Conservation (phyloP, 106 monocot genomes). For the Dioscorea alata region DNA sequence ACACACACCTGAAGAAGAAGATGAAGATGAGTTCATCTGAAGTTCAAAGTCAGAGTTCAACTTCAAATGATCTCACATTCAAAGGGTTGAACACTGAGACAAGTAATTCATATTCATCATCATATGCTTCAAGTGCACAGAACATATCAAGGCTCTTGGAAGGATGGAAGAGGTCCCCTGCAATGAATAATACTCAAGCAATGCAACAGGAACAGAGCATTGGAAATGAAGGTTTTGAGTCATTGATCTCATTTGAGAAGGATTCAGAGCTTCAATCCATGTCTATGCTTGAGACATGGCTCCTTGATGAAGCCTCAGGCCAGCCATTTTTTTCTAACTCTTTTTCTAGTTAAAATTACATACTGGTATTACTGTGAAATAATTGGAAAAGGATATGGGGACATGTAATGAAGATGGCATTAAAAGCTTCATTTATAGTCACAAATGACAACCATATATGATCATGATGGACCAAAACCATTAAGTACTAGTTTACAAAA, state of each 20-base stretch:
- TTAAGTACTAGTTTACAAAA: constrained; percentile 6
- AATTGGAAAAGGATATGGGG: not conserved
- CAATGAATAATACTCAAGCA: not conserved
- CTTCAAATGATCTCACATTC: not conserved
- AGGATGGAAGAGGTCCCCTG: constrained; percentile 41
- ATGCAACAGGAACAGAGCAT: not conserved
- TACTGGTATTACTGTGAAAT: not conserved
- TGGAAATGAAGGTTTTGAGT: constrained; percentile 12
- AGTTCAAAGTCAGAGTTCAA: not conserved
- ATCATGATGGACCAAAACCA: not conserved
- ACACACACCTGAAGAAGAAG: constrained; percentile 38
- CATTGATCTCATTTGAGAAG: constrained; percentile 12
- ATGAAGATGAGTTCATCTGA: not conserved
- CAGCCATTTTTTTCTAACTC: constrained; percentile 1
- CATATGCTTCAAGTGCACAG: constrained; percentile 31
- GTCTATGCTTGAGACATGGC: constrained; percentile 59
- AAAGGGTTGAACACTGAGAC: not conserved
- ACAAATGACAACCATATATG: not conserved
- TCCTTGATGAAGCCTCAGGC: constrained; percentile 44
- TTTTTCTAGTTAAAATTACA: not conserved
- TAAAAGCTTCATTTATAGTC: constrained; percentile 2
- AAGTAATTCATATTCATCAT: constrained; percentile 1
- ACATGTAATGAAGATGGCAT: constrained; percentile 1
- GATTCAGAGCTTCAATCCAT: constrained; percentile 11
- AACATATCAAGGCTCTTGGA: constrained; percentile 62